Conservation (phyloP, 2,329 filamentous ascomycete genomes). For the Fonsecaea erecta region DNA sequence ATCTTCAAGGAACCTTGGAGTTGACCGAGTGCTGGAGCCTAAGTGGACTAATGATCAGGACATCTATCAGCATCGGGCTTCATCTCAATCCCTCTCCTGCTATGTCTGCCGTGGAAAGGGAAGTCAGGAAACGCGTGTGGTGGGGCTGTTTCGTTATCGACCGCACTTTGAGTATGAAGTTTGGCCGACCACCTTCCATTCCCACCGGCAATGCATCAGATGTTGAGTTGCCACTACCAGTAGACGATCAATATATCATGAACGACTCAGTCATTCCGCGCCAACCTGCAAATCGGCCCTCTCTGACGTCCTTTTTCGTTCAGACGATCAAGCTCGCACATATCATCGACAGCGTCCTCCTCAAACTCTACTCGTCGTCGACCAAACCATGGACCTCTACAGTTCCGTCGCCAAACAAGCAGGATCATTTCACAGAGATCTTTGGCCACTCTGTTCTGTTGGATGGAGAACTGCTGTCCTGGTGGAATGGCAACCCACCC, state of each 20-base stretch:
- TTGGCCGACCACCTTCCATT: constrained; percentile 17
- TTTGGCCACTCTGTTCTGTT: neutral
- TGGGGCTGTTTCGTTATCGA: constrained; percentile 21
- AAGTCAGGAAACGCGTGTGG: constrained; percentile 19
- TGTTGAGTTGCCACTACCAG: constrained; percentile 8
- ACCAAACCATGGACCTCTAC: constrained; percentile 8
- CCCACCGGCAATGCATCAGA: constrained; percentile 3
- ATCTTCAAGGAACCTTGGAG: constrained; percentile 20
- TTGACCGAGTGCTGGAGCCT: constrained; percentile 25
- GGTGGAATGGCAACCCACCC: constrained; percentile 6
- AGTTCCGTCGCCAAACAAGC: neutral
- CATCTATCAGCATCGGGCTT: constrained; percentile 9
- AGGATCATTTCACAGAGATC: neutral
- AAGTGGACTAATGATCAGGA: constrained; percentile 6
- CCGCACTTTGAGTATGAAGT: constrained; percentile 20
- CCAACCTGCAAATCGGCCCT: constrained; percentile 9
- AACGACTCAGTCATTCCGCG: constrained; percentile 4
- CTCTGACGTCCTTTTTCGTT: constrained; percentile 8
- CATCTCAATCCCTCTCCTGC: constrained; percentile 4
- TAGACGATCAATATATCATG: constrained; percentile 18
- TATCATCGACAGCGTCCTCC: constrained; percentile 15
- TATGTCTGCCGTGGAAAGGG: constrained; percentile 6
- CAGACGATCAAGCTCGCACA: constrained; percentile 17
- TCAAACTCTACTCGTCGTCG: constrained; percentile 11
- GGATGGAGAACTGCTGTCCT: constrained; percentile 11